Conservation (phyloP, 129 eudicot genomes). For the Chrysanthemum makinoi region DNA sequence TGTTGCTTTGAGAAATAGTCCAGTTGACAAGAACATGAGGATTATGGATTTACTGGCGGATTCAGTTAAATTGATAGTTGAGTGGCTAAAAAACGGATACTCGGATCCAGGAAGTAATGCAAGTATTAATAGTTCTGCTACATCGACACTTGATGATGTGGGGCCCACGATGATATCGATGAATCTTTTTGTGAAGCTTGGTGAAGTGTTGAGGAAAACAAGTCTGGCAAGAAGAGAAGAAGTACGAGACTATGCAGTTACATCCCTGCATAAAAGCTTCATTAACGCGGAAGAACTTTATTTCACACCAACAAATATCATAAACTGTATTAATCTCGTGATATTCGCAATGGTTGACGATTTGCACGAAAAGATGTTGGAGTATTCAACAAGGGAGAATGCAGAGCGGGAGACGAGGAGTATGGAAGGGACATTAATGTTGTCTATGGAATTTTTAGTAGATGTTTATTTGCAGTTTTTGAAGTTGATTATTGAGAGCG, state of each 20-base stretch:
- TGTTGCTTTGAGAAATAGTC: constrained; percentile 68
- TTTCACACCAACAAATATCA: constrained; percentile 49
- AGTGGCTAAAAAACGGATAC: constrained; percentile 54
- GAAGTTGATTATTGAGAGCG: constrained; percentile 51
- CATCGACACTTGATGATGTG: constrained; percentile 42
- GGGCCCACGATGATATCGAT: constrained; percentile 31
- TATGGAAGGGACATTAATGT: constrained; percentile 76
- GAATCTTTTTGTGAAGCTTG: constrained; percentile 61
- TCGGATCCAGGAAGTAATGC: constrained; percentile 57
- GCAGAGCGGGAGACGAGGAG: constrained; percentile 87
- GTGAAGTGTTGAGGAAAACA: constrained; percentile 73
- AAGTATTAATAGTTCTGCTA: constrained; percentile 5
- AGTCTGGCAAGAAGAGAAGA: constrained; percentile 90
- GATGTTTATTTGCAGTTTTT: constrained; percentile 59
- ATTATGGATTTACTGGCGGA: constrained; percentile 84
- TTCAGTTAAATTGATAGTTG: constrained; percentile 53
- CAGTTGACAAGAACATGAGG: constrained; percentile 63
- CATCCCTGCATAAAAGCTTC: constrained; percentile 55
- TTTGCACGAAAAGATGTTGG: constrained; percentile 84
- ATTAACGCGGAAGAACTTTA: constrained; percentile 53
- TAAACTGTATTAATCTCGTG: constrained; percentile 60
- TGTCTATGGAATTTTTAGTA: constrained; percentile 62
- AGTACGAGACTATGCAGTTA: constrained; percentile 79
- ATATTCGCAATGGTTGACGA: constrained; percentile 89
- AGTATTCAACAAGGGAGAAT: constrained; percentile 81